Evolutionary conservation across 2,329 filamentous ascomycete species (phyloP).

Genomic region (Ilyonectria destructans): DNA sequence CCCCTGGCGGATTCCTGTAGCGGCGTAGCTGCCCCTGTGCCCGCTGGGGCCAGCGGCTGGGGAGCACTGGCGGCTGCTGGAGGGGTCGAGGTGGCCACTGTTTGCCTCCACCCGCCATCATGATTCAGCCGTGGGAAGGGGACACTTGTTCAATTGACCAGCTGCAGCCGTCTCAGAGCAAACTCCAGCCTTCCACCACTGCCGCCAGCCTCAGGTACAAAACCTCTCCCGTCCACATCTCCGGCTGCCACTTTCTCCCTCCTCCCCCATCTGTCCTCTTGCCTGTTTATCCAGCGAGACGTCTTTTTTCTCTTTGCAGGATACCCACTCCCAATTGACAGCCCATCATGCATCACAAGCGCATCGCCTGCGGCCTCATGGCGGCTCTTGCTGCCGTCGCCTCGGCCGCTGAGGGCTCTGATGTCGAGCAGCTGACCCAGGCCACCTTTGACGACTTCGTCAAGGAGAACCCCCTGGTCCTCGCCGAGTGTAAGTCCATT

Average conservation of each 20-base stretch:
- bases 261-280: constrained; percentile 36
- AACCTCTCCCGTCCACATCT: constrained; percentile 52
- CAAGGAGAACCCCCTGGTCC: constrained; percentile 87
- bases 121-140: constrained; percentile 52
- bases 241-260: constrained; percentile 39
- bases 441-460: constrained; percentile 92
- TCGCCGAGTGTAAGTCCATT: constrained; percentile 89
- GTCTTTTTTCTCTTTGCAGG: constrained; percentile 45
- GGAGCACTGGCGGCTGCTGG: constrained; percentile 2
- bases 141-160: constrained; percentile 63
- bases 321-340: constrained; percentile 44
- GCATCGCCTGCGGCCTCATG: constrained; percentile 69
- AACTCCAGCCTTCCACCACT: constrained; percentile 36
- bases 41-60: neutral
- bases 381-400: constrained; percentile 71
- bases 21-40: constrained; percentile 30
- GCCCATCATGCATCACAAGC: constrained; percentile 65
- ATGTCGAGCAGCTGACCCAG: constrained; percentile 88
- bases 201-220: constrained; percentile 52
- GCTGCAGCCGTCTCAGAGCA: constrained; percentile 45
- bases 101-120: constrained; percentile 29
- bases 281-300: constrained; percentile 41
- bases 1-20: constrained; percentile 20
- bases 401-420: constrained; percentile 77
- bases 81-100: neutral